phyloP scores from a whole-genome alignment of 805 yeast species.

The Yarrowia yakushimensis region DNA sequence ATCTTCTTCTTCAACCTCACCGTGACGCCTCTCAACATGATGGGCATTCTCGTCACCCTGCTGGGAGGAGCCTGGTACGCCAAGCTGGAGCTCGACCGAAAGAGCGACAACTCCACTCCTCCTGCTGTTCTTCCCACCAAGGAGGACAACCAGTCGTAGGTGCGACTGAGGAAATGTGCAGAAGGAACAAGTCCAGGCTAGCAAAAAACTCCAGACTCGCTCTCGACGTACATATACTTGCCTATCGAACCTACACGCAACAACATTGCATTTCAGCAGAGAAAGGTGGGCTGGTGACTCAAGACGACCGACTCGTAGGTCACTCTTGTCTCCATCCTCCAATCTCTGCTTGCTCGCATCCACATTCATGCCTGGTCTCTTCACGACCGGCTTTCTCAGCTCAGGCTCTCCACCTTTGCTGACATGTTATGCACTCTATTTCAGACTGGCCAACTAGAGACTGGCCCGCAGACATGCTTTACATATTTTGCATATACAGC shows the following conservation, averaged over 20 bases:
- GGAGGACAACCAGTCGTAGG: background rate
- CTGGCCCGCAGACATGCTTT: no score
- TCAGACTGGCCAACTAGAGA: no score
- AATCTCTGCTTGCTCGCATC: no score
- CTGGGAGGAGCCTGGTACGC: constrained; percentile 37
- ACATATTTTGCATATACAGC: no score
- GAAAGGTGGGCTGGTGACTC: no score
- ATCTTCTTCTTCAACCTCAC: constrained; percentile 34
- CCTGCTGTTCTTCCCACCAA: background rate
- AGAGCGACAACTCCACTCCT: background rate
- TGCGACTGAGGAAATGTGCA: background rate
- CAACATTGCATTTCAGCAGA: background rate
- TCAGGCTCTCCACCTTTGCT: no score
- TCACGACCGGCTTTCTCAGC: no score
- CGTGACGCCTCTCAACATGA: constrained; percentile 33
- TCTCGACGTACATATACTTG: background rate
- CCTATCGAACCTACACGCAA: background rate
- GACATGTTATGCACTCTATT: no score
- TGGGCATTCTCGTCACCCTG: constrained; percentile 33
- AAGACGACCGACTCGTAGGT: no score
- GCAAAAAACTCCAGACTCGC: background rate
- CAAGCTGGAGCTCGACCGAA: constrained; percentile 26
- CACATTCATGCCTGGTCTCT: no score
- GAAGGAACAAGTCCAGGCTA: background rate
- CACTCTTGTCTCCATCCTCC: no score